Evolutionary conservation across 2,329 filamentous ascomycete species (phyloP), one percentile per base, ranked within the genome.

Genomic region (Rosellinia necatrix): DNA sequence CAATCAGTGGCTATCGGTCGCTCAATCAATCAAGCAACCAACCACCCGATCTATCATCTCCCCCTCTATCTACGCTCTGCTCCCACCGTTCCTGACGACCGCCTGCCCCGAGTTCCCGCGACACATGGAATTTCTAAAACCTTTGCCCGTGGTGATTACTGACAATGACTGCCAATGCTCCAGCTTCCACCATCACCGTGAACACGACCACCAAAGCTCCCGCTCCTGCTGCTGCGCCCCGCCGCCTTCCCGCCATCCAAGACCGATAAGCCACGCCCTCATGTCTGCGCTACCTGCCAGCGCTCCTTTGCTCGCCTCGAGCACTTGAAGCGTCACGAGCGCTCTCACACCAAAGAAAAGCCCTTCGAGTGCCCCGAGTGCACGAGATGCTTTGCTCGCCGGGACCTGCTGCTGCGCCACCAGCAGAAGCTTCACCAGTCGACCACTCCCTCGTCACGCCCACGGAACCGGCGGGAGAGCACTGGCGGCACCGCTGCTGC

Each of bases 401-500:
- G 94, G 64, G 94, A 99, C 74, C 76, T 99, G 64, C 82, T 99
- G 52, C 79, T 99, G 64, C 86, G 94, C 57, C 94, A 99, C 75
- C 94, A 99, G 81, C 94, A 99, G 80, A 99, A 99, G 80, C 83
- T 99, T 43, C 94, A 99, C 72, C 91, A 96, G 81, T 91, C 91
- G 22, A 90, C 91, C 10, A 92, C 92, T 0, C 90, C 94, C 5
- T 92, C 92, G 5, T 88, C 92, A 41, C 86, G 92, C 58, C 92
- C 92, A 41, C 86, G 92, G 66, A 92, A 91, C 66, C 89, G 93
- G 64, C 85, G 94, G 63, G 94, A 97, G 76, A 97, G 94, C 73
- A 89, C 89, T 58, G 91, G 89, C 51, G 84, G 88, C 58, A 85
- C 87, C 7, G 80, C 83, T 6, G 83, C 84, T 12, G 83, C 81